Evolutionary conservation across 306 rosid species (phyloP), one percentile per base, ranked within the genome.

Genomic region (Styphnolobium japonicum): DNA sequence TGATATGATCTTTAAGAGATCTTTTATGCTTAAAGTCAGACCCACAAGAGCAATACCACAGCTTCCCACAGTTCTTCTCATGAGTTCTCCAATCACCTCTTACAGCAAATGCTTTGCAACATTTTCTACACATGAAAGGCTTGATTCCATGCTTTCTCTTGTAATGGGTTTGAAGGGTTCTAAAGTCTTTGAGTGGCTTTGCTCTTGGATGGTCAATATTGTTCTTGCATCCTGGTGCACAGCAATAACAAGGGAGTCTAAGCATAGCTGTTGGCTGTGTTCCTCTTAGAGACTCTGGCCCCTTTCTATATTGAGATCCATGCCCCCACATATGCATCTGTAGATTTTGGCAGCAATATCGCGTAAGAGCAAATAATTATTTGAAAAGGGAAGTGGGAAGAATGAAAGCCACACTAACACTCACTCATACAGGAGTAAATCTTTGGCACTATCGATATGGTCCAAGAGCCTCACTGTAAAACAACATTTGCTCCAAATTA

Each of bases 311-410:
- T 58, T 94, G 94, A 33, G 96, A 90, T 88, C 98, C 98, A 89
- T 94, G 98, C 63, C 98, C 98, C 98, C 98, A 94, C 98, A 94
- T 94, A 58, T 94, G 98, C 98, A 92, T 92, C 97, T 92, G 63
- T 37, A 57, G 1, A 19, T 51, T 78, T 67, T 37, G 6, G n/a
- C 62, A 75, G 0, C 43, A 79, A 3, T 52, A 36, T 29, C 58
- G 61, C 14, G 15, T 23, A 56, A 43, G 22, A 43, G 4, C 53
- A 67, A 67, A 56, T 81, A 29, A 57, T 53, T 67, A 22, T 58
- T n/a, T 66, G 19, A 39, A 76, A 57, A 34, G 7, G 5, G 34
- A 23, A 6, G 25, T 57, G 57, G 6, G 52, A 43, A 76, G 27
- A 65, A 75, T 75, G 33, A 48, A 49, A 48, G 58, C 62, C 79